These are phyloP conservation scores for Knoxdaviesia proteae DNA, from an alignment of 2,329 filamentous ascomycete species.

Conservation along the genomic window DNA sequence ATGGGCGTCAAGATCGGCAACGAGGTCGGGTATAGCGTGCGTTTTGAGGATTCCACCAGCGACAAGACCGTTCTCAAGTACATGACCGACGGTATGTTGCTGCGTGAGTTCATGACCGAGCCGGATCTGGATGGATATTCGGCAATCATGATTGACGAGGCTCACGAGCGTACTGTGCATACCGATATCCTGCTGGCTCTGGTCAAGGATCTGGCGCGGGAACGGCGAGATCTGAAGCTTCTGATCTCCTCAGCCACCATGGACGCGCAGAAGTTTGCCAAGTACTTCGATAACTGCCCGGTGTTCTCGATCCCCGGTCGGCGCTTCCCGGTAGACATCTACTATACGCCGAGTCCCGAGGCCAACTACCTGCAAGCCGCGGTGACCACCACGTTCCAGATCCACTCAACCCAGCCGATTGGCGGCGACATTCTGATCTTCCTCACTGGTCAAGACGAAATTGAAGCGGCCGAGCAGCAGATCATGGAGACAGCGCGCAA, in stretches of 20 bases:
- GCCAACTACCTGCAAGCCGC: constrained; percentile 84
- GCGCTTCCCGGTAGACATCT: constrained; percentile 74
- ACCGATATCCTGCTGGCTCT: constrained; percentile 80
- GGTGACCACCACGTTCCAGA: constrained; percentile 86
- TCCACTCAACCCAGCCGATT: constrained; percentile 60
- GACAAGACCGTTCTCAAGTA: constrained; percentile 88
- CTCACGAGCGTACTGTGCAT: constrained; percentile 79
- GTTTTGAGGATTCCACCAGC: constrained; percentile 80
- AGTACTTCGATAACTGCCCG: constrained; percentile 79
- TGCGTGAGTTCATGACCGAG: constrained; percentile 77
- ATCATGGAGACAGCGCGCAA: constrained; percentile 74
- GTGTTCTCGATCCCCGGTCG: constrained; percentile 91
- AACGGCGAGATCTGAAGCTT: constrained; percentile 68
- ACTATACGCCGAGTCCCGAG: constrained; percentile 77
- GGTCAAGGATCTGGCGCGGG: constrained; percentile 70
- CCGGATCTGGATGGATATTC: constrained; percentile 68
- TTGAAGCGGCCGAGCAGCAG: constrained; percentile 68
- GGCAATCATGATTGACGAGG: constrained; percentile 89
- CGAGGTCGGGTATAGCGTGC: constrained; percentile 85
- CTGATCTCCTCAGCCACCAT: constrained; percentile 89
- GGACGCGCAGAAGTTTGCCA: constrained; percentile 78
- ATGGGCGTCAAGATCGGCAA: constrained; percentile 76
- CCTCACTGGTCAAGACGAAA: constrained; percentile 88
- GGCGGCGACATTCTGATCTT: constrained; percentile 87
- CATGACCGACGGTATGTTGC: constrained; percentile 91